These are phyloP conservation scores for Vitis labrusca DNA, from an alignment of 164 flowering plant species.

Conservation along the genomic window DNA sequence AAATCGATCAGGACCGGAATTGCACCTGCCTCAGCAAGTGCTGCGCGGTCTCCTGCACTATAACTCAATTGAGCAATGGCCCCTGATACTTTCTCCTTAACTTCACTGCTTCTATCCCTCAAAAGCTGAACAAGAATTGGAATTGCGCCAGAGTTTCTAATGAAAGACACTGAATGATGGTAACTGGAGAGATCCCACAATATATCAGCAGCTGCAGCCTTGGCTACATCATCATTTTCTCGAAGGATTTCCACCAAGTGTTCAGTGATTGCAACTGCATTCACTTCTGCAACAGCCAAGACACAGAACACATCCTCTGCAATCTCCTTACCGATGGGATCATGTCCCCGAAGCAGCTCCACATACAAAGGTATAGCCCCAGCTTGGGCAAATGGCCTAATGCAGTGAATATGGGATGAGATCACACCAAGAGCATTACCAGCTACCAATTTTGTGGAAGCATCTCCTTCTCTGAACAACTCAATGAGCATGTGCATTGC, in stretches of 20 bases:
- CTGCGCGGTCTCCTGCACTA: slow-evolving; percentile 30
- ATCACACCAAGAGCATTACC: slow-evolving; percentile 55
- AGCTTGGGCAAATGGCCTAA: slow-evolving; percentile 44
- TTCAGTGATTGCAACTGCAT: slow-evolving; percentile 38
- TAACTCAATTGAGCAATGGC: slow-evolving; percentile 57
- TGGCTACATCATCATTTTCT: slow-evolving; percentile 35
- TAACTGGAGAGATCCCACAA: slow-evolving; percentile 55
- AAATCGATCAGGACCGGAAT: slow-evolving; percentile 37
- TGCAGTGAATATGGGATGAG: slow-evolving; percentile 38
- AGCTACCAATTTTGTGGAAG: slow-evolving; percentile 33
- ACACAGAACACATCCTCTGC: slow-evolving; percentile 56
- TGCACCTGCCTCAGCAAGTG: slow-evolving; percentile 43
- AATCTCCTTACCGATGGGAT: slow-evolving; percentile 44
- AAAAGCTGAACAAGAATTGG: slow-evolving; percentile 46
- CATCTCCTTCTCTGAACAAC: slow-evolving; percentile 40
- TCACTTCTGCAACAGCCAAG: slow-evolving; percentile 47
- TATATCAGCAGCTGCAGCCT: slow-evolving; percentile 57
- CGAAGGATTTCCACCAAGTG: slow-evolving; percentile 48
- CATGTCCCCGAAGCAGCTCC: slow-evolving; percentile 43
- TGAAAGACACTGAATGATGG: slow-evolving; percentile 34
- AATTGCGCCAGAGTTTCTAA: slow-evolving; percentile 45
- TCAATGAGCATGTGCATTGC: slow-evolving; percentile 38
- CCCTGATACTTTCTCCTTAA: slow-evolving; percentile 43
- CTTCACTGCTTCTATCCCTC: slow-evolving; percentile 26
- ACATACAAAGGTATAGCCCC: slow-evolving; percentile 57